Evolutionary conservation across 345 rosid genomes (phyloP), one percentile per base, ranked within the genome.

Genomic region (Salix purpurea): DNA sequence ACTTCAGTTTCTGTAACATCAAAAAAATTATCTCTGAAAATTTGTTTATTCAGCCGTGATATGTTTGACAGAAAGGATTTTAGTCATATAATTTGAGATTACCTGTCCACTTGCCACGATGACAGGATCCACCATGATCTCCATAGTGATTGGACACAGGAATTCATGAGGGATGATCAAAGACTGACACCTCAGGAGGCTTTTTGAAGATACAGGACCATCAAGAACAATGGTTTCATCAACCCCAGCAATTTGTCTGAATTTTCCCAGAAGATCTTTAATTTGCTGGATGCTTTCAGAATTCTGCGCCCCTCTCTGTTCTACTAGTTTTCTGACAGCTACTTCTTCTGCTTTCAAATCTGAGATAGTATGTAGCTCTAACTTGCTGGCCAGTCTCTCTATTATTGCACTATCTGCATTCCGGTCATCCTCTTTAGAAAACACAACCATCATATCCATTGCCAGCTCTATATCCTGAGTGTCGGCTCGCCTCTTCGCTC

Each of bases 71-170:
- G 24, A 23, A 58, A 58, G 28, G 70, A 34, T 30, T 18, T 39
- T 30, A 74, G 14, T 15, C 37, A 24, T 16, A 36, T 1, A 21
- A 77, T 9, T 30, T 24, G 12, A 36, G 67, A 66, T 74, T 87
- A 90, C 94, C 94, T 90, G 94, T 74, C 94, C 91, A 14, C 90
- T 87, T 69, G 91, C 85, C 66, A 87, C 87, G 23, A 90, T 90
- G 34, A 88, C 91, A 11, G 94, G 94, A 70, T 88, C 91, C 50
- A 82, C 80, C 91, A 90, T 90, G 73, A 90, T 85, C 82, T 88
- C 91, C 26, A 88, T 74, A 19, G 89, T 60, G 67, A 90, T 83
- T 2, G 94, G 90, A 44, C 94, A 90, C 3, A 87, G 89, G 73
- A 83, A 90, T 76, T 90, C 91, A 23, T 87, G 82, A 52, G 91